phyloP scores from a whole-genome alignment of 495 filamentous ascomycete species.

The Ascodesmis nigricans region DNA sequence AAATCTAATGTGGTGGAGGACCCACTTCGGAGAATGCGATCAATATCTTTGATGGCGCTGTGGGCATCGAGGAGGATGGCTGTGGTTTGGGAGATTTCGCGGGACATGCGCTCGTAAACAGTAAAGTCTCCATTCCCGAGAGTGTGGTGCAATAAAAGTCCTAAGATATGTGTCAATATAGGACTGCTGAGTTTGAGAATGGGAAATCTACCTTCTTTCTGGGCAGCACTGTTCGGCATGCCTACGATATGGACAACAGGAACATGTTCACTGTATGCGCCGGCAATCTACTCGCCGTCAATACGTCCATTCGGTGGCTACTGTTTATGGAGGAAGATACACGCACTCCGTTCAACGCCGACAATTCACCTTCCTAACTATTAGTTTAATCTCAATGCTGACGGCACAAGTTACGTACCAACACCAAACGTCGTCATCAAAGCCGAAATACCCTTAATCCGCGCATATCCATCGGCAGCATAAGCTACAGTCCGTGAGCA shows the following conservation, averaged over 20 bases:
- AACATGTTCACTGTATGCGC: slow-evolving; percentile 51
- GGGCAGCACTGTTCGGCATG: slow-evolving; percentile 36
- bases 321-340: no score
- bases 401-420: slow-evolving; percentile 24
- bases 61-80: slow-evolving; percentile 44
- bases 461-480: slow-evolving; percentile 60
- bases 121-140: slow-evolving; percentile 79
- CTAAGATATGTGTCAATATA: neutral
- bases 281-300: slow-evolving; percentile 33
- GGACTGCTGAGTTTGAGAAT: neutral
- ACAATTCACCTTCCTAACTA: slow-evolving; percentile 34
- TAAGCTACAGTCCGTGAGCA: slow-evolving; percentile 32
- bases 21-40: slow-evolving; percentile 40
- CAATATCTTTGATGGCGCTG: slow-evolving; percentile 53
- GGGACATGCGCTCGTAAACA: slow-evolving; percentile 63
- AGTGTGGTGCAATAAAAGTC: slow-evolving; percentile 67
- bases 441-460: slow-evolving; percentile 48
- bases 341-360: slow-evolving; percentile 43
- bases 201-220: slow-evolving; percentile 28
- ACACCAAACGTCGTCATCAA: slow-evolving; percentile 64
- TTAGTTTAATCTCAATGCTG: slow-evolving; percentile 5
- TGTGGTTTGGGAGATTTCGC: slow-evolving; percentile 44
- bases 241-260: slow-evolving; percentile 71
- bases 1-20: neutral
- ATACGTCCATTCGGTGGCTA: no score